Conservation (phyloP, 148 eudicot genomes). For the Nepenthes gracilis region DNA sequence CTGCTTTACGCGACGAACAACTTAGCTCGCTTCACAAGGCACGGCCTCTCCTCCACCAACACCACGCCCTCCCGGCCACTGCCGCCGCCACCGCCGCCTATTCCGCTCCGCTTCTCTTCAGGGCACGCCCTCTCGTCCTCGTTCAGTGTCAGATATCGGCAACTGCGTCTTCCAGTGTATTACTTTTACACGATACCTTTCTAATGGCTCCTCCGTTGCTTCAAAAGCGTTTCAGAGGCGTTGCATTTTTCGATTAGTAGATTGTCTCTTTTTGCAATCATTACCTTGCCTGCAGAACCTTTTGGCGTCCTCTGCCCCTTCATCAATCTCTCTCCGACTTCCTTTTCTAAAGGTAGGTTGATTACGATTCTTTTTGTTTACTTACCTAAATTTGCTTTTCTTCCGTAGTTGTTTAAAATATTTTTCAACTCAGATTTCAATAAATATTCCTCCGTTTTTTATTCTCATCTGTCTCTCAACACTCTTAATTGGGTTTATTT, state of each 20-base stretch:
- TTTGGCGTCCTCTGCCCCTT: neutral
- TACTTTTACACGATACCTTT: too few species aligned
- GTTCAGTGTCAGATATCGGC: too few species aligned
- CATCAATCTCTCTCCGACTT: neutral
- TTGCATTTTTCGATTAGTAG: neutral
- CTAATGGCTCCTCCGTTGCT: too few species aligned
- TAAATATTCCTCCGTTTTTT: neutral
- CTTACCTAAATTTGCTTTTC: neutral
- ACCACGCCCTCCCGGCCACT: neutral
- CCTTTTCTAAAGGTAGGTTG: too few species aligned
- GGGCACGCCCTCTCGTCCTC: neutral
- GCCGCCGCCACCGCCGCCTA: neutral
- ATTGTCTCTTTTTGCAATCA: neutral
- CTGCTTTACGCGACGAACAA: neutral
- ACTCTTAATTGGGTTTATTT: too few species aligned
- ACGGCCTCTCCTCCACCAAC: neutral
- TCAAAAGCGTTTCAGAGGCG: too few species aligned
- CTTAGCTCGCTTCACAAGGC: neutral
- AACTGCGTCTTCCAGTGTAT: too few species aligned
- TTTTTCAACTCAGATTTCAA: neutral
- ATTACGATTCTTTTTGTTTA: too few species aligned
- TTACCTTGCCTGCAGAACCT: neutral
- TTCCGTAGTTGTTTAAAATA: neutral
- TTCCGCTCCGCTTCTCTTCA: neutral
- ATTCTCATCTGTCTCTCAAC: slow-evolving; percentile 7